Evolutionary conservation across 179 eudicot species (phyloP), one percentile per base, ranked within the genome.

Genomic region (Camellia oleifera): DNA sequence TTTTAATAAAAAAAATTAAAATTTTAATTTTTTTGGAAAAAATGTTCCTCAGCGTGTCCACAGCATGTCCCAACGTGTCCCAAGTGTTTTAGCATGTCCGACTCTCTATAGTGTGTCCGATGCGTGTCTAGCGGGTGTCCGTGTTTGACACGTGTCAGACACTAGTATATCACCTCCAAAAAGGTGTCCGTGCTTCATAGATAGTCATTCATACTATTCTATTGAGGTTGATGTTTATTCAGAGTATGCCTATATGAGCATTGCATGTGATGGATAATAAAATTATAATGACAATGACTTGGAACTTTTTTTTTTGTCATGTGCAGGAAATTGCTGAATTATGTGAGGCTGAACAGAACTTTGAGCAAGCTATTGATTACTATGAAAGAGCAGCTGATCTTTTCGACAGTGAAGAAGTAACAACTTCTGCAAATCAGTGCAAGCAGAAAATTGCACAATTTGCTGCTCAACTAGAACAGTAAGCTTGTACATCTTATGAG

Each of bases 301-400:
- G 62, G 17, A 40, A 62, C 77, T 66, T 56, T 17, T 71, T 71
- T 69, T 69, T 65, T 40, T 32, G 40, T 84, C 69, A 20, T 73
- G 52, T 83, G 75, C 86, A 95, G 99, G 99, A 95, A 91, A 95
- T 95, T 78, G 99, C 97, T 78, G 98, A 95, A 81, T 82, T 94
- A 79, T 86, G 79, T 64, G 99, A 95, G 88, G 81, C 84, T 62
- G 95, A 90, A 56, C 89, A 91, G 42, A 86, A 86, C 79, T 81
- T 93, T 53, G 97, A 93, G 81, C 77, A 91, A 80, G 94, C 97
- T 79, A 90, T 93, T 84, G 81, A 75, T 83, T 95, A 90, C 86
- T 91, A 82, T 85, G 98, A 93, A 67, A 92, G 84, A 84, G 90
- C 98, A 69, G 90, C 97, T 76, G 97, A 95, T 72, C 92, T 92